Conservation (phyloP, 2,329 filamentous ascomycete species). For the Trichoderma atroviride region DNA sequence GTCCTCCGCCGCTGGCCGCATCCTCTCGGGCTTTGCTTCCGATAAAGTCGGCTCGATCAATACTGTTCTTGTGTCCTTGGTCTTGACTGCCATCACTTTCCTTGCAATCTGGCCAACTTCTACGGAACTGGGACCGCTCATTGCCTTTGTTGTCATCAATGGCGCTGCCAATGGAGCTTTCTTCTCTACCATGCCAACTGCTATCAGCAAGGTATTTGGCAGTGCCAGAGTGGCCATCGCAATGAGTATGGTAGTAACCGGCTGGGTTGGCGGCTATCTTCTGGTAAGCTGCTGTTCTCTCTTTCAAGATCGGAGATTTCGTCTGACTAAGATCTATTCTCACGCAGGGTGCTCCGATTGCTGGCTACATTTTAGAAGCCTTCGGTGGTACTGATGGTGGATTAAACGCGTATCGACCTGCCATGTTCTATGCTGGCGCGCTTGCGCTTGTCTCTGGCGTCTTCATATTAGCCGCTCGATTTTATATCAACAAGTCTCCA, state of each 20-base stretch:
- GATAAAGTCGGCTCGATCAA: constrained; percentile 58
- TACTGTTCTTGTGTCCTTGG: constrained; percentile 51
- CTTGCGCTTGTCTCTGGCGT: constrained; percentile 49
- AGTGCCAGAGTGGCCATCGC: constrained; percentile 55
- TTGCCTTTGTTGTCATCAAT: constrained; percentile 60
- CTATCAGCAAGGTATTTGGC: constrained; percentile 60
- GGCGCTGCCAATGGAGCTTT: constrained; percentile 62
- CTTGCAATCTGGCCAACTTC: constrained; percentile 61
- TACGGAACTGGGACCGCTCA: constrained; percentile 53
- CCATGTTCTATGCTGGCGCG: constrained; percentile 62
- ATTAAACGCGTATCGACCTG: constrained; percentile 56
- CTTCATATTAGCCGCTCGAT: constrained; percentile 46
- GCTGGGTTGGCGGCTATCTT: constrained; percentile 62
- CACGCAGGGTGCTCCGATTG: constrained; percentile 56
- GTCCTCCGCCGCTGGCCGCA: constrained; percentile 57
- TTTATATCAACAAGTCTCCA: constrained; percentile 44
- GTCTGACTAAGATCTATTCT: not conserved
- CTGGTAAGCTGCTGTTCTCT: constrained; percentile 43
- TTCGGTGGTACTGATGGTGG: constrained; percentile 52
- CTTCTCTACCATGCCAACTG: constrained; percentile 63
- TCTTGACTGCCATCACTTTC: constrained; percentile 57
- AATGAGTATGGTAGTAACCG: constrained; percentile 62
- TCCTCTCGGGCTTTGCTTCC: constrained; percentile 54
- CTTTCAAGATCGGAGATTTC: not conserved
- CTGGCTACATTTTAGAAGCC: constrained; percentile 58